Conservation (phyloP, 2,329 filamentous ascomycete genomes). For the Pestalotiopsis sp. region DNA sequence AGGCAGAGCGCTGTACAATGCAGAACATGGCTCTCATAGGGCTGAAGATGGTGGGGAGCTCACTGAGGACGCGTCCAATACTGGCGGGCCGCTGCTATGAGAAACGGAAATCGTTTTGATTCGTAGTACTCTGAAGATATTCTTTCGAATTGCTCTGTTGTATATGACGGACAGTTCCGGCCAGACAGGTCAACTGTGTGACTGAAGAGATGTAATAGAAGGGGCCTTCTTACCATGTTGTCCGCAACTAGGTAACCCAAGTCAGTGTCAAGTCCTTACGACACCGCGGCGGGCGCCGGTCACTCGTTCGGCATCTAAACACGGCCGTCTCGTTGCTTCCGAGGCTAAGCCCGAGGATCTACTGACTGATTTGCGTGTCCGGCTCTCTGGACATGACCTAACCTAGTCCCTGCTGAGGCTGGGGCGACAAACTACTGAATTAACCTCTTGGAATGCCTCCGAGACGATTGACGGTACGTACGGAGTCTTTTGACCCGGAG, state of each 20-base stretch:
- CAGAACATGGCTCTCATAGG: constrained; percentile 15
- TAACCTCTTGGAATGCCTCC: too few species aligned
- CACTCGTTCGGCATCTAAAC: neutral
- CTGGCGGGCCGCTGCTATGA: constrained; percentile 7
- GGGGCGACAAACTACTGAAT: too few species aligned
- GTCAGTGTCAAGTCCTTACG: neutral
- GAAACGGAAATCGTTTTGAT: neutral
- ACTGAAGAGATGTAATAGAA: neutral
- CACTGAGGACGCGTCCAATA: neutral
- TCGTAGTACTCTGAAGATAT: neutral
- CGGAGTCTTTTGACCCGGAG: neutral
- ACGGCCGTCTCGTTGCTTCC: neutral
- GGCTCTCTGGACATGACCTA: neutral
- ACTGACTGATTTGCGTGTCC: neutral
- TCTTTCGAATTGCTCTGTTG: neutral
- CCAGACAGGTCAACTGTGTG: neutral
- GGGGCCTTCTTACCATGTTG: neutral
- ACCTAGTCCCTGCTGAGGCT: too few species aligned
- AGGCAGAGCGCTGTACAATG: neutral
- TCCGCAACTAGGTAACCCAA: neutral
- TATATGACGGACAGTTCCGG: neutral
- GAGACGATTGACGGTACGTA: neutral
- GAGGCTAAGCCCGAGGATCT: neutral
- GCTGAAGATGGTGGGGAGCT: constrained; percentile 16
- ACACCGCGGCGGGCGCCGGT: neutral